Evolutionary conservation across 1,139 yeast genomes (phyloP).

Genomic region (Hemisphaericaspora xylanilytica): DNA sequence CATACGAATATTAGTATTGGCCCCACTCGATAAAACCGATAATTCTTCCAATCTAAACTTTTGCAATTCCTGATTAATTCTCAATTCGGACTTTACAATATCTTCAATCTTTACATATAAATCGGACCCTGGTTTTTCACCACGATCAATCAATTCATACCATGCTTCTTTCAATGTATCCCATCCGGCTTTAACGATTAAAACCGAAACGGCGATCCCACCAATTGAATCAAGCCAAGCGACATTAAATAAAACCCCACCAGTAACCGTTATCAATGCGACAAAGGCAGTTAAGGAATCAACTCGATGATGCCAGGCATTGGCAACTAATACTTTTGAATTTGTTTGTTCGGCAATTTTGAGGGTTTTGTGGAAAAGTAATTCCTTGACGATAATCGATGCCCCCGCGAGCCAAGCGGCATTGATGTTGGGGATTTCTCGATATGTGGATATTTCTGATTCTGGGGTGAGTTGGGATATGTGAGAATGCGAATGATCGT

Average conservation of each 20-base stretch:
- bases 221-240: conserved; percentile 91
- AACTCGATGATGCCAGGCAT: conserved; percentile 99
- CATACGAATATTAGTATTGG: conserved; percentile 48
- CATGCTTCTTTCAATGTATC: conserved; percentile 68
- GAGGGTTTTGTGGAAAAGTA: conserved; percentile 80
- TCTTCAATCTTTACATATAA: conserved; percentile 26
- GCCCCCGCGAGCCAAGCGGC: conserved; percentile 97
- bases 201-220: conserved; percentile 76
- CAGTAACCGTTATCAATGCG: conserved; percentile 82
- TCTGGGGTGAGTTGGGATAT: conserved; percentile 4
- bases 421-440: conserved; percentile 65
- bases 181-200: conserved; percentile 83
- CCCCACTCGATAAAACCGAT: conserved; percentile 68
- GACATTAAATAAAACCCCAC: conserved; percentile 74
- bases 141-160: conserved; percentile 70
- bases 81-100: conserved; percentile 23
- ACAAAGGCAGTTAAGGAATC: conserved; percentile 91
- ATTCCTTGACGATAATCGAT: conserved; percentile 80
- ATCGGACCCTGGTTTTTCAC: conserved; percentile 33
- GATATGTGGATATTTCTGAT: conserved; percentile 8
- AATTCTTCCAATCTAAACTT: conserved; percentile 43
- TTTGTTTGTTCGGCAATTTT: conserved; percentile 72
- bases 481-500: conserved; percentile 37
- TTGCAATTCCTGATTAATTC: conserved; percentile 14
- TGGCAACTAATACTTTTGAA: conserved; percentile 88